Evolutionary conservation across 306 rosid species (phyloP).

Genomic region (Rosa chinensis): DNA sequence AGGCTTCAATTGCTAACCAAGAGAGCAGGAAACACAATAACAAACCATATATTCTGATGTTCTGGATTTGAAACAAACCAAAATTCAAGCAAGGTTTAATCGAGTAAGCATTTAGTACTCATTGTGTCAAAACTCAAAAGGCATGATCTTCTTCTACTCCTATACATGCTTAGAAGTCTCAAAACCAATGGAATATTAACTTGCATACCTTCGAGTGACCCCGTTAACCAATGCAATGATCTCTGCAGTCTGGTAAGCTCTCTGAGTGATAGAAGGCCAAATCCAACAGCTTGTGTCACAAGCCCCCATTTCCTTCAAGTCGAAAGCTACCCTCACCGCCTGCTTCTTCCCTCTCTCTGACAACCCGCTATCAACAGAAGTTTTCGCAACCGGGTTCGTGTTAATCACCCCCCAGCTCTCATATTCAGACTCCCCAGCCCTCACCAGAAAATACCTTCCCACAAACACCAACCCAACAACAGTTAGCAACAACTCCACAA

Average conservation of each 20-base stretch:
- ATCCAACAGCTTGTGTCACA: constrained; percentile 90
- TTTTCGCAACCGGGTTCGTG: constrained; percentile 86
- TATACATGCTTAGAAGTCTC: no score
- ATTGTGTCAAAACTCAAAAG: neutral
- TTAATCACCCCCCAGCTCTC: constrained; percentile 82
- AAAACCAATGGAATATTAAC: neutral
- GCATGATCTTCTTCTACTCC: no score
- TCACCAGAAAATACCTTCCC: constrained; percentile 80
- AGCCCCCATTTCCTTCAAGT: constrained; percentile 76
- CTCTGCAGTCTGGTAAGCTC: constrained; percentile 96
- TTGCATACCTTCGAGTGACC: constrained; percentile 64
- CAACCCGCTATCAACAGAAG: constrained; percentile 80
- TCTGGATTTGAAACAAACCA: neutral
- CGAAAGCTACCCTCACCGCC: constrained; percentile 60
- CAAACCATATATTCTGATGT: neutral
- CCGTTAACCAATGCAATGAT: constrained; percentile 77
- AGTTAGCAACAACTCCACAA: neutral
- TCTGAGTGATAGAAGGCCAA: constrained; percentile 96
- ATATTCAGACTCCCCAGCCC: constrained; percentile 90
- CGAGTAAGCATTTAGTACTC: neutral
- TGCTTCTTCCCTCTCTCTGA: constrained; percentile 84
- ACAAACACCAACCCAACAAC: constrained; percentile 16
- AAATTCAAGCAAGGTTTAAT: neutral
- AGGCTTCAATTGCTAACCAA: neutral
- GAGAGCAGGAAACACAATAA: neutral